Conservation (phyloP, 208 protist genomes). For the Leptomonas pyrrhocoris region DNA sequence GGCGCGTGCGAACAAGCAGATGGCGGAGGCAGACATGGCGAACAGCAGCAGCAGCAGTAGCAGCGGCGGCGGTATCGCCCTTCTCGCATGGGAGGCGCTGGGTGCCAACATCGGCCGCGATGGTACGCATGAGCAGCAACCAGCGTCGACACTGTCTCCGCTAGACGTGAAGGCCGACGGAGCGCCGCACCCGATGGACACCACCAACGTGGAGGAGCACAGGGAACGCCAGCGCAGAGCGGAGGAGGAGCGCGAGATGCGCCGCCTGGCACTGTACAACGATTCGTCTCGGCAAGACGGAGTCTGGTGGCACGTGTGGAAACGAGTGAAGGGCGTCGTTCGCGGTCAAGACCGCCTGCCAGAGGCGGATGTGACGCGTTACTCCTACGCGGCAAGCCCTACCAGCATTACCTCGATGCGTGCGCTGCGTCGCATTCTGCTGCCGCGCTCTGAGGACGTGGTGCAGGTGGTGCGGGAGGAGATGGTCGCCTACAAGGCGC, state of each 20-base stretch:
- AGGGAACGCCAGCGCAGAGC: constrained; percentile 25
- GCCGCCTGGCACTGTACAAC: constrained; percentile 26
- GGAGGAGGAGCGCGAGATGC: constrained; percentile 48
- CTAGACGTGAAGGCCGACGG: constrained; percentile 14
- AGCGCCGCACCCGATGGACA: constrained; percentile 79
- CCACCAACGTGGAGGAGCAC: constrained; percentile 51
- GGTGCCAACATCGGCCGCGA: constrained; percentile 13
- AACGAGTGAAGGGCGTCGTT: constrained; percentile 69
- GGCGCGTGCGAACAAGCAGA: constrained; percentile 1
- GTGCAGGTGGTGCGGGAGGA: constrained; percentile 86
- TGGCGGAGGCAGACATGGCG: neutral
- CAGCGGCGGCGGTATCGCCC: constrained; percentile 2
- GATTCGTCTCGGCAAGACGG: neutral
- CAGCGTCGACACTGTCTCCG: constrained; percentile 5
- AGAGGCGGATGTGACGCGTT: constrained; percentile 53
- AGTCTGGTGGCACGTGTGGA: constrained; percentile 7
- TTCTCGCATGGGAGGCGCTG: constrained; percentile 29
- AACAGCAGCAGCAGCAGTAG: neutral
- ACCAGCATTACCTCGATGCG: constrained; percentile 72
- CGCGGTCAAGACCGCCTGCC: constrained; percentile 19
- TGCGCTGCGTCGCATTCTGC: constrained; percentile 68
- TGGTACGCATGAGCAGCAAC: neutral
- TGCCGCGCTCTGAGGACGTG: constrained; percentile 85
- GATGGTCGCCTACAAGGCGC: constrained; percentile 75
- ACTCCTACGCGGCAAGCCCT: constrained; percentile 82